A percentile compares a stretch with the other conserved stretches of the same genome.
Conservation (phyloP, 225 moss, liverwort and hornwort species). For the Thuidium tamariscinum region DNA sequence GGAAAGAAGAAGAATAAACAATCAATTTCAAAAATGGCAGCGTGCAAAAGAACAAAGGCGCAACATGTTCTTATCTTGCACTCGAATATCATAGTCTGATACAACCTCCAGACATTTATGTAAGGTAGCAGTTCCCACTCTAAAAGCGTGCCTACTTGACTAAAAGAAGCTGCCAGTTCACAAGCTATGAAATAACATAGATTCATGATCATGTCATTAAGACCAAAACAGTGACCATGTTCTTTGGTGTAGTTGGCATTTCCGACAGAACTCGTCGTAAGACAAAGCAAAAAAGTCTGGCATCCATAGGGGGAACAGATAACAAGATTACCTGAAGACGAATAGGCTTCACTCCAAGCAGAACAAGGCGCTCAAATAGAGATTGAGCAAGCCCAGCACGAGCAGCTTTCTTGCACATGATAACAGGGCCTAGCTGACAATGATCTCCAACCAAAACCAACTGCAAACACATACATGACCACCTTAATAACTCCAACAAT, state of each 20-base stretch:
- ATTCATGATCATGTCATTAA: neutral
- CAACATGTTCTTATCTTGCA: neutral
- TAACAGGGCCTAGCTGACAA: conserved; percentile 95
- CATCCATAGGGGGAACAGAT: neutral
- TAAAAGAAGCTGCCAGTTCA: neutral
- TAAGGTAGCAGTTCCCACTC: neutral
- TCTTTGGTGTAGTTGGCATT: neutral
- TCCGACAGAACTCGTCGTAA: neutral
- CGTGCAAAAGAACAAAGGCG: neutral
- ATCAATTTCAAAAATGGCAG: neutral
- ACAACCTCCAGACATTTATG: neutral
- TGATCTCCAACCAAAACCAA: conserved; percentile 96
- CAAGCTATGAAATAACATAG: neutral
- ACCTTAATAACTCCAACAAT: neutral
- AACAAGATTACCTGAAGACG: conserved; percentile 66
- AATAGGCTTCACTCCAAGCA: conserved; percentile 95
- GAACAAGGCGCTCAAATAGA: conserved; percentile 94
- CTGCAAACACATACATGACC: conserved; percentile 23
- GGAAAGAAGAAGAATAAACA: neutral
- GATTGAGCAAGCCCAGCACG: conserved; percentile 98
- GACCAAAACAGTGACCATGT: neutral
- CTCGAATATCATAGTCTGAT: neutral
- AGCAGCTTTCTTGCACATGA: conserved; percentile 99
- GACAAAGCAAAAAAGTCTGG: neutral
- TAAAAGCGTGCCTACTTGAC: neutral